phyloP scores from a whole-genome alignment of 1,284 basidiomycete species.

The Trametes sp. region DNA sequence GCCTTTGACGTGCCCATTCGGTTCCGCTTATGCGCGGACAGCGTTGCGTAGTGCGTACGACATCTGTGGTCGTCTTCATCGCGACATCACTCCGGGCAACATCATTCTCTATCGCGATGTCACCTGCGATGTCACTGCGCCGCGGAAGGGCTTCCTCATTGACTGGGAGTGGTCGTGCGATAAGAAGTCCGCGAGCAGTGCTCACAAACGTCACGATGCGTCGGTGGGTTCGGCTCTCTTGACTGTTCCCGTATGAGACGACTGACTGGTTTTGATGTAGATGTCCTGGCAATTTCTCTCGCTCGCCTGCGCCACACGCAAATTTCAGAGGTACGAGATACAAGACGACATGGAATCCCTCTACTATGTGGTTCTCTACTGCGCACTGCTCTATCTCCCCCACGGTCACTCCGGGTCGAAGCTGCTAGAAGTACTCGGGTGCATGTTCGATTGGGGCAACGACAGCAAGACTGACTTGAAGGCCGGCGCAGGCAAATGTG shows the following conservation, averaged over 20 bases:
- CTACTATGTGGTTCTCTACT: conserved; percentile 19
- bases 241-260: background rate
- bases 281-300: background rate
- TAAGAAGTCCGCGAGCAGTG: too few species aligned
- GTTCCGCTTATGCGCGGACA: too few species aligned
- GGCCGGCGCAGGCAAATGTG: background rate
- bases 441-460: background rate
- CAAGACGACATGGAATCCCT: conserved; percentile 23
- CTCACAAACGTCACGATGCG: background rate
- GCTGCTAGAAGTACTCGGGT: background rate
- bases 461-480: background rate
- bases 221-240: background rate
- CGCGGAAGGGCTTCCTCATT: background rate
- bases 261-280: background rate
- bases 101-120: conserved; percentile 15
- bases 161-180: background rate
- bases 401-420: background rate
- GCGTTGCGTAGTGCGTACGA: conserved; percentile 12
- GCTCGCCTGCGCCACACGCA: background rate
- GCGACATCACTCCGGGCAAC: conserved; percentile 21
- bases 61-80: conserved; percentile 10
- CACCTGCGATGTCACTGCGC: background rate
- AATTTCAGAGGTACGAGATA: background rate
- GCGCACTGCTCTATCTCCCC: conserved; percentile 1
- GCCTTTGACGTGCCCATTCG: too few species aligned